Base-by-base conservation (phyloP, 23 red algal genomes). In the Gracilariopsis chorda region DNA sequence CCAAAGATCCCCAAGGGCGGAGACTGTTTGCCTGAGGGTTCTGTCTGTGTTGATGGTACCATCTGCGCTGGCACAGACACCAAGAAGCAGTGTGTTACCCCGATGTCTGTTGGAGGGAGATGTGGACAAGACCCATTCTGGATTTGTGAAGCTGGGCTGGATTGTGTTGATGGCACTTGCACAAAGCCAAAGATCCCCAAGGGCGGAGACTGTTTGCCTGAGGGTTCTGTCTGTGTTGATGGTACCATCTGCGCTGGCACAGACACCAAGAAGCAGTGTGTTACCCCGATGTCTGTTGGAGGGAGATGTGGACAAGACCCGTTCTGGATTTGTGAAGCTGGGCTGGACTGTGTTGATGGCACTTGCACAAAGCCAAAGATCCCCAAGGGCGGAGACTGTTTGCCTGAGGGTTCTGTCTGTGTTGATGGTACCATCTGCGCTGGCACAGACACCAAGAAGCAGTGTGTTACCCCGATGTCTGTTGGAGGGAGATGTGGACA, bases 181-280 rank as follows among this genome's bases (percentile, higher is more conserved):
- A 9, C 13, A 3, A 65, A 33, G 39, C 60, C 25, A 4, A 48
- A 51, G 47, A 40, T 77, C 47, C 37, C 71, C 11, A 27, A 2
- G 12, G 71, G 47, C 19, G 71, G 71, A 19, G 24, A 47, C 36
- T 77, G 71, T 23, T 11, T 5, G 4, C 20, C 57, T 5, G 7
- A 40, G 8, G 52, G 24, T 28, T 23, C 37, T 33, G 5, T 52
- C 6, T 86, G 81, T 70, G 81, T 55, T 21, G 59, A 48, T 41
- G 84, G 84, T 6, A 56, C 49, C n/a, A 30, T 62, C n/a, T 88
- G 84, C 59, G 67, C 61, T 61, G 84, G 84, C 10, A 71, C 68
- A 0, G 1, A 3, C 2, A 49, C 27, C 0, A 61, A 27, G 7
- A 88, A 77, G 65, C 39, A 35, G 46, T 88, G 84, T 48, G 84